Evolutionary conservation across 2,329 filamentous ascomycete genomes (phyloP), one percentile per base, ranked within the genome.

Genomic region (Trichophyton mentagrophytes): DNA sequence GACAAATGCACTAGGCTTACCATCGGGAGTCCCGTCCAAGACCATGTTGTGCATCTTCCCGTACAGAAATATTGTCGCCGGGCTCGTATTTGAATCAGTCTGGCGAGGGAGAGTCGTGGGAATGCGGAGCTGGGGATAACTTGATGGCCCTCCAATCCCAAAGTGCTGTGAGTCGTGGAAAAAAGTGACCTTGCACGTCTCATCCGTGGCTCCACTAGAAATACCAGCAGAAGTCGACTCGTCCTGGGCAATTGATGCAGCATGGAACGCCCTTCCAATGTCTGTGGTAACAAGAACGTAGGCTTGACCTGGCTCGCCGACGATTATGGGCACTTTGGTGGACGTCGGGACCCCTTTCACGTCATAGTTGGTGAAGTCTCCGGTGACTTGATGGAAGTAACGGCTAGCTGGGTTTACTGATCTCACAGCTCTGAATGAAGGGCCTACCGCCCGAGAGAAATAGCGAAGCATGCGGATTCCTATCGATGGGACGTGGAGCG

Each of bases 141-240:
- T 65, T 0, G 65, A 62, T 58, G 62, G 57, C 58, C 44, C 66
- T 64, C 67, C 62, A 63, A 65, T 62, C 2, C 68, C 66, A 61
- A 70, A 70, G 56, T 68, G 62, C 51, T 65, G 65, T 5, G 64
- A 66, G 42, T 68, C 64, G 58, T 69, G 66, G 61, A 67, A 70
- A 63, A 66, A 69, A 47, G 61, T 63, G 58, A 69, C 59, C 65
- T 66, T 66, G 63, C 65, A 70, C 62, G 60, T 64, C 33, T 36
- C 33, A 40, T 67, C 65, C 62, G 61, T 58, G 57, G 47, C 58
- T 9, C 2, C 30, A 56, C 56, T 58, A 46, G 63, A 58, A 17
- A 60, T 57, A 64, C 62, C 58, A 51, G 62, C 11, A 11, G 46
- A 22, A 6, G 46, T 20, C 3, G 17, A 6, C 3, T 36, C 33